A percentile compares a stretch with the other conserved stretches of the same genome.
These are phyloP conservation scores for Cordyceps cicadae DNA, from an alignment of 2,329 filamentous ascomycete species.

Conservation along the genomic window DNA sequence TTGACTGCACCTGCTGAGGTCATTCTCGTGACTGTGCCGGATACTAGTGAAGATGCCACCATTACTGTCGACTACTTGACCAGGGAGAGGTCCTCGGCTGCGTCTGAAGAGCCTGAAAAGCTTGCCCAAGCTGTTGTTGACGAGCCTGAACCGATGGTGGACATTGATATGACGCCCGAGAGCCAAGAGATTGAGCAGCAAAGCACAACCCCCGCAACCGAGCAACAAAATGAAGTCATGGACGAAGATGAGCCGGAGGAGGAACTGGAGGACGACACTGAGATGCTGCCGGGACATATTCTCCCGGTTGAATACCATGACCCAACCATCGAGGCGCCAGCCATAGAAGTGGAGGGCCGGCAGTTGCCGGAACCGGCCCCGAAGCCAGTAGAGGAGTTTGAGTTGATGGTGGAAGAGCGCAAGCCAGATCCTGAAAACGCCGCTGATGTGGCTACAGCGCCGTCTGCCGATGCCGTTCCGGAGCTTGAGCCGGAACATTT, in stretches of 20 bases:
- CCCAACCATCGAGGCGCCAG: background rate
- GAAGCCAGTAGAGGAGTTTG: background rate
- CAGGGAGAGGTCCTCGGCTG: background rate
- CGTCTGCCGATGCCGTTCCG: conserved; percentile 12
- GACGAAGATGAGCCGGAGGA: conserved; percentile 18
- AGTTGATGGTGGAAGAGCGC: background rate
- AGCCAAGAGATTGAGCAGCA: conserved; percentile 18
- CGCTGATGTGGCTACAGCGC: background rate
- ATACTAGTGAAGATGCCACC: background rate
- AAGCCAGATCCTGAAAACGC: background rate
- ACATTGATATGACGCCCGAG: background rate
- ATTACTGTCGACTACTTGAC: background rate
- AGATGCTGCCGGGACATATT: conserved; percentile 17
- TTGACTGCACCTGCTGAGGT: conserved; percentile 1
- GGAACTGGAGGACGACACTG: conserved; percentile 27
- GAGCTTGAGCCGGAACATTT: conserved; percentile 14
- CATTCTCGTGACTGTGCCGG: background rate
- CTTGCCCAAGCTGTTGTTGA: conserved; percentile 11
- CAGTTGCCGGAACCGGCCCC: conserved; percentile 4
- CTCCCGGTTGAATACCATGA: conserved; percentile 1
- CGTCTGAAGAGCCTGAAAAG: conserved; percentile 20
- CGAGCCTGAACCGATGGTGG: conserved; percentile 4
- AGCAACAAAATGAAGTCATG: background rate
- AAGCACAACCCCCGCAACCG: conserved; percentile 14
- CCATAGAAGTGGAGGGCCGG: conserved; percentile 16